A percentile compares a stretch with the other conserved stretches of the same genome.
Conservation (phyloP, 2,329 filamentous ascomycete species). For the Lachnellula suecica region DNA sequence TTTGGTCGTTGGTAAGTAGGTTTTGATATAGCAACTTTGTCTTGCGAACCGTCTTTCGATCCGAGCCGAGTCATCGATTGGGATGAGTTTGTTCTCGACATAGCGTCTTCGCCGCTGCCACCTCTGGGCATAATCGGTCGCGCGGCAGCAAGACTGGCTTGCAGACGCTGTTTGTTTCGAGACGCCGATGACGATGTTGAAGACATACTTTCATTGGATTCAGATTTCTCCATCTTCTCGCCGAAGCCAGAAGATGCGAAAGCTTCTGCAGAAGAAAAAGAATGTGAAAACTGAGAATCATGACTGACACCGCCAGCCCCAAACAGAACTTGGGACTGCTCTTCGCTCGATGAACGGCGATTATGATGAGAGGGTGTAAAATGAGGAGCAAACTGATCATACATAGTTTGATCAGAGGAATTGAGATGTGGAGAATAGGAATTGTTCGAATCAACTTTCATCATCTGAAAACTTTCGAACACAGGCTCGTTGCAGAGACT, state of each 20-base stretch:
- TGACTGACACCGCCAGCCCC: slow-evolving; percentile 33
- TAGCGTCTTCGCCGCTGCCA: slow-evolving; percentile 25
- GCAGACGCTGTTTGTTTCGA: slow-evolving; percentile 32
- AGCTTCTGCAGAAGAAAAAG: slow-evolving; percentile 22
- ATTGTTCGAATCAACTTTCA: slow-evolving; percentile 32
- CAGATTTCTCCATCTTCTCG: slow-evolving; percentile 34
- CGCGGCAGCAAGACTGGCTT: slow-evolving; percentile 26
- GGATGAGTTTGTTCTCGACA: slow-evolving; percentile 30
- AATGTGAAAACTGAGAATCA: slow-evolving; percentile 31
- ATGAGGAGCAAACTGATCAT: slow-evolving; percentile 25
- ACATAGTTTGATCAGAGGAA: slow-evolving; percentile 25
- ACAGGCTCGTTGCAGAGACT: slow-evolving; percentile 32
- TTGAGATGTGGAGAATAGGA: slow-evolving; percentile 29
- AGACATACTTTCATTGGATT: slow-evolving; percentile 33
- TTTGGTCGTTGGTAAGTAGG: slow-evolving; percentile 34
- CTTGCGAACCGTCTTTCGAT: slow-evolving; percentile 32
- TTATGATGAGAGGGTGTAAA: slow-evolving; percentile 26
- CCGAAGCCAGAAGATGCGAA: slow-evolving; percentile 25
- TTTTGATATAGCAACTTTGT: slow-evolving; percentile 33
- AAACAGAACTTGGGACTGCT: slow-evolving; percentile 31
- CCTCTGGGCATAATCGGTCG: slow-evolving; percentile 32
- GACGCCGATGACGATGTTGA: slow-evolving; percentile 29
- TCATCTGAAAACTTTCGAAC: slow-evolving; percentile 33
- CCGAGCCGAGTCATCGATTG: slow-evolving; percentile 28
- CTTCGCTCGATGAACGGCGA: slow-evolving; percentile 31